Evolutionary conservation across 192 early-diverging fungal species (phyloP).

Genomic region (Rhizophagus prolifer): DNA sequence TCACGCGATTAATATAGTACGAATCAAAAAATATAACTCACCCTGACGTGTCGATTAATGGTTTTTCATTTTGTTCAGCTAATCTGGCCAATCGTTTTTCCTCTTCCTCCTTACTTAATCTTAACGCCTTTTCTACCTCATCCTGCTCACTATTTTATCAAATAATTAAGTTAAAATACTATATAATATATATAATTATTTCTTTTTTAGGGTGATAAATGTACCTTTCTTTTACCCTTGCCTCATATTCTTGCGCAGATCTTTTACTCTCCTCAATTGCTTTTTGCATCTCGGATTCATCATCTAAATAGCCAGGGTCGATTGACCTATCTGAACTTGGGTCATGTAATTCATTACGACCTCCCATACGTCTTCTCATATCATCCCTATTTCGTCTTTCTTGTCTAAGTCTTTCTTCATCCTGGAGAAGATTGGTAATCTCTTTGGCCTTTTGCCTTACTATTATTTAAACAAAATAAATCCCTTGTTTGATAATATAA

Average conservation of each 20-base stretch:
- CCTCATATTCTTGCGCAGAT: slow-evolving; percentile 49
- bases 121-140: slow-evolving; percentile 46
- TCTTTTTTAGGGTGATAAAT: neutral
- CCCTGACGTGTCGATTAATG: slow-evolving; percentile 37
- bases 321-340: slow-evolving; percentile 32
- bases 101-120: slow-evolving; percentile 48
- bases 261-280: slow-evolving; percentile 85
- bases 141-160: slow-evolving; percentile 34
- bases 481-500: neutral
- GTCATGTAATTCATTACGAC: slow-evolving; percentile 37
- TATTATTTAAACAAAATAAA: slow-evolving; percentile 36
- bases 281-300: slow-evolving; percentile 75
- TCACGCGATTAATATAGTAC: slow-evolving; percentile 4
- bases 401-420: slow-evolving; percentile 75
- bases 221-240: slow-evolving; percentile 33
- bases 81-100: slow-evolving; percentile 33
- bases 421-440: slow-evolving; percentile 75
- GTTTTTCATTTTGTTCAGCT: slow-evolving; percentile 39
- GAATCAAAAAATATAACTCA: slow-evolving; percentile 31
- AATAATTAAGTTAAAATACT: neutral
- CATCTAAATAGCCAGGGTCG: slow-evolving; percentile 56
- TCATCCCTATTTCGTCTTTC: slow-evolving; percentile 67
- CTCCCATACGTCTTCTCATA: slow-evolving; percentile 62
- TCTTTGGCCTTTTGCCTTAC: slow-evolving; percentile 94
- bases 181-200: neutral